These are phyloP conservation scores for Ceratocystiopsis minuta DNA, from an alignment of 2,329 filamentous ascomycete species.

Conservation along the genomic window DNA sequence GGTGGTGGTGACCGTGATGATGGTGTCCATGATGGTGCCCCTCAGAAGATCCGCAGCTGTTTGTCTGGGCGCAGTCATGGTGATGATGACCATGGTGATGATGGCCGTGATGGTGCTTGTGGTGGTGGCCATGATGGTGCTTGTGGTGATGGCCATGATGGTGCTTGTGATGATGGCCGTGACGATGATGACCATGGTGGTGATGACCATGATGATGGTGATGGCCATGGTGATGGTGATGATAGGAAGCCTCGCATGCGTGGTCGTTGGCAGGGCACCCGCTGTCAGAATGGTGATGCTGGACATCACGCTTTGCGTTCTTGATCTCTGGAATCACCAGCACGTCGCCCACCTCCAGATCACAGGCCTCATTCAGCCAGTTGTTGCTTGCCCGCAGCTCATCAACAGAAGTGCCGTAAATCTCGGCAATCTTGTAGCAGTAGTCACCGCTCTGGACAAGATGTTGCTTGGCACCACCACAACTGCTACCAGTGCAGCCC, in stretches of 20 bases:
- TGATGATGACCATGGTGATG: neutral
- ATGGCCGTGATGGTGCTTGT: neutral
- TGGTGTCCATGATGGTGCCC: neutral
- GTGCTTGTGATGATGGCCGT: neutral
- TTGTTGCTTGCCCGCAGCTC: slow-evolving; percentile 3
- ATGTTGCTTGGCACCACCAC: neutral
- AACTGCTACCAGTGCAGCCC: no score
- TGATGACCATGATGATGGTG: neutral
- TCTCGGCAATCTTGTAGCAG: slow-evolving; percentile 1
- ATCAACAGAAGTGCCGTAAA: slow-evolving; percentile 5
- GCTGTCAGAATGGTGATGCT: neutral
- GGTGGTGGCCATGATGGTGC: slow-evolving; percentile 1
- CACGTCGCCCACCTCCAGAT: slow-evolving; percentile 1
- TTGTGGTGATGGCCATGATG: neutral
- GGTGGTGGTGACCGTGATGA: neutral
- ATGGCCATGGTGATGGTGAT: slow-evolving; percentile 1
- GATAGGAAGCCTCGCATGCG: neutral
- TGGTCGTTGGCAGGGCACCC: no score
- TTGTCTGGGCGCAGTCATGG: no score
- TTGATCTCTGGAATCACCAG: slow-evolving; percentile 3
- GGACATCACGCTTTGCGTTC: slow-evolving; percentile 3
- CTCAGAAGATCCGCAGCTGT: no score
- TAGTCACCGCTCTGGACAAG: slow-evolving; percentile 3
- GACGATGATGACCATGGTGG: slow-evolving; percentile 1
- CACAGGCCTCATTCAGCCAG: slow-evolving; percentile 1